Evolutionary conservation across 768 basidiomycete species (phyloP).

Genomic region (Lenzites betulinus): DNA sequence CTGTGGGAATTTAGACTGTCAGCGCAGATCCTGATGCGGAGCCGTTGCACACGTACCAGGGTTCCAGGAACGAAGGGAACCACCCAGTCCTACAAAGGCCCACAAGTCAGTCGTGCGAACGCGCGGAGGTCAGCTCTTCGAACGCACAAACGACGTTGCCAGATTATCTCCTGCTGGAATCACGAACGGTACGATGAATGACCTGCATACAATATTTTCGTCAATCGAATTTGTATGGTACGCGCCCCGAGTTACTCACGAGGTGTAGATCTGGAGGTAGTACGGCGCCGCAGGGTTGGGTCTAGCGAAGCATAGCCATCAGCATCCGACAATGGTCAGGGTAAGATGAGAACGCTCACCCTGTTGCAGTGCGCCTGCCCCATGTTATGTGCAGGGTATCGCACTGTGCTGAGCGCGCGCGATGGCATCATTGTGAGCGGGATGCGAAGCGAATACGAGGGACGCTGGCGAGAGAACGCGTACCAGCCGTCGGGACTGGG

Average conservation of each 20-base stretch:
- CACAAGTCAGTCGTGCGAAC: slow-evolving; percentile 5
- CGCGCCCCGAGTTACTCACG: slow-evolving; percentile 41
- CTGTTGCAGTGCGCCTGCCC: slow-evolving; percentile 28
- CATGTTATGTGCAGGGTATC: slow-evolving; percentile 35
- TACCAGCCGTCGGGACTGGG: slow-evolving; percentile 37
- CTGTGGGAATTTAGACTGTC: slow-evolving; percentile 31
- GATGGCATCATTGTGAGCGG: neutral
- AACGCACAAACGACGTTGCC: slow-evolving; percentile 49
- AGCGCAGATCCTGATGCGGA: neutral
- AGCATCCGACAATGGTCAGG: neutral
- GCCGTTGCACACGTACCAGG: slow-evolving; percentile 36
- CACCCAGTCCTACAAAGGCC: slow-evolving; percentile 49
- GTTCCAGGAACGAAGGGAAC: slow-evolving; percentile 64
- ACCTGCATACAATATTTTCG: slow-evolving; percentile 33
- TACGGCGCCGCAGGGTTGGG: slow-evolving; percentile 59
- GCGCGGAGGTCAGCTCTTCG: too few species aligned
- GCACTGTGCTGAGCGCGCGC: slow-evolving; percentile 33
- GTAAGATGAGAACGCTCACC: slow-evolving; percentile 25
- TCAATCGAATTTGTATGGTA: neutral
- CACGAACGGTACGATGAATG: slow-evolving; percentile 53
- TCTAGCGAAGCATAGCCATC: slow-evolving; percentile 33
- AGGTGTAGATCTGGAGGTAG: slow-evolving; percentile 61
- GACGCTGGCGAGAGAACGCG: neutral
- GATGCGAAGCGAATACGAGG: neutral
- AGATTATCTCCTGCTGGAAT: slow-evolving; percentile 45